Percentiles rank a stretch among this genome's conserved stretches.
phyloP scores from a whole-genome alignment of 371 early-diverging fungal genomes.

The Fennellomyces sp. region DNA sequence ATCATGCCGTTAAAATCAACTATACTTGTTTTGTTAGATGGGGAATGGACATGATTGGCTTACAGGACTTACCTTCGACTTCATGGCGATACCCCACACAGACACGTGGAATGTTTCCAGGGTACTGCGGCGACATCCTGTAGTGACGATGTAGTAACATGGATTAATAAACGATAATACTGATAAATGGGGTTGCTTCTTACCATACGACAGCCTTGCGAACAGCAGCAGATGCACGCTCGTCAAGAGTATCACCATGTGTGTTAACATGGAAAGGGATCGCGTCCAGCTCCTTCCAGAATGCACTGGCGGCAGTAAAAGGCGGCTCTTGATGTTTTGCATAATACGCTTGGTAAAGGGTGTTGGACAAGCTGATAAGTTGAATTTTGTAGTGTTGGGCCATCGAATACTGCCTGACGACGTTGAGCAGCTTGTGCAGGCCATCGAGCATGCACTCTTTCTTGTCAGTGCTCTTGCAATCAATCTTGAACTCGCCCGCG shows the following conservation, averaged over 20 bases:
- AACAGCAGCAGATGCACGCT: conserved; percentile 74
- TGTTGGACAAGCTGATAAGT: conserved; percentile 45
- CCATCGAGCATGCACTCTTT: conserved; percentile 30
- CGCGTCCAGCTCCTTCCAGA: conserved; percentile 81
- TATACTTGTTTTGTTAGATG: too few relatives aligned
- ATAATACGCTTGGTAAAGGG: conserved; percentile 23
- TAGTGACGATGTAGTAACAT: background rate
- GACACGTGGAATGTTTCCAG: conserved; percentile 75
- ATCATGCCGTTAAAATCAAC: conserved; percentile 73
- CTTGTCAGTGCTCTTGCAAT: conserved; percentile 8
- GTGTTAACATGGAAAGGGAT: conserved; percentile 69
- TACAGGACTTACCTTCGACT: conserved; percentile 63
- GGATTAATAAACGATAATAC: background rate
- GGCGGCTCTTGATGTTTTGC: conserved; percentile 24
- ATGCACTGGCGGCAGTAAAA: conserved; percentile 48
- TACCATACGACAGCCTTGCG: conserved; percentile 73
- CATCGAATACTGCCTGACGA: conserved; percentile 42
- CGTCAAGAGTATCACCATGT: conserved; percentile 62
- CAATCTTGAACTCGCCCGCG: conserved; percentile 28
- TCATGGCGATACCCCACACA: conserved; percentile 70
- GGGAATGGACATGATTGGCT: too few relatives aligned
- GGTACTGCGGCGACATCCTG: conserved; percentile 68
- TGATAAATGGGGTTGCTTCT: background rate
- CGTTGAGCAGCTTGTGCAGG: conserved; percentile 37
- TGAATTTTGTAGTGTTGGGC: conserved; percentile 62